These are phyloP conservation scores for Phytophthora pini DNA, from an alignment of 352 stramenopile genomes.

Conservation along the genomic window DNA sequence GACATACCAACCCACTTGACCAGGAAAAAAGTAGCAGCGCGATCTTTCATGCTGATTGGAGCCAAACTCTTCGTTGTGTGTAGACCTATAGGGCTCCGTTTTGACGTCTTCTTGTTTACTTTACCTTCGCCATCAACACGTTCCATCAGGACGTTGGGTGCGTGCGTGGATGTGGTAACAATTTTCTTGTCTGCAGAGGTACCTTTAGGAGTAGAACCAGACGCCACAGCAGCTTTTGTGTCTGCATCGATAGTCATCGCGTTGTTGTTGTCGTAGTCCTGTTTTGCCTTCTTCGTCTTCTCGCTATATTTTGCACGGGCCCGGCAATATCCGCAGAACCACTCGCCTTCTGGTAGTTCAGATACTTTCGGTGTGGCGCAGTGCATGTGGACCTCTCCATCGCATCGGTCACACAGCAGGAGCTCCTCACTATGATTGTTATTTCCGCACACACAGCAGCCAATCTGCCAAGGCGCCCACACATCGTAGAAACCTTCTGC, in stretches of 20 bases:
- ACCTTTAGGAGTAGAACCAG: constrained; percentile 2
- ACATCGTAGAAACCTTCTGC: constrained; percentile 70
- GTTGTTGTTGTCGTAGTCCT: constrained; percentile 15
- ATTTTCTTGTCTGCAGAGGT: constrained; percentile 4
- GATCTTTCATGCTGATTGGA: constrained; percentile 40
- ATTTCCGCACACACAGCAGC: constrained; percentile 79
- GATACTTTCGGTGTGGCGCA: constrained; percentile 77
- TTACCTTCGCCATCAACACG: constrained; percentile 68
- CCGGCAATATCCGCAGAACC: constrained; percentile 82
- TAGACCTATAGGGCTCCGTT: constrained; percentile 34
- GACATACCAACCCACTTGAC: constrained; percentile 90
- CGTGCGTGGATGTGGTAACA: constrained; percentile 17
- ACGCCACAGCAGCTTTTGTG: constrained; percentile 5
- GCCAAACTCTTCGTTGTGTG: constrained; percentile 32
- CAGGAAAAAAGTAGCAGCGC: constrained; percentile 81
- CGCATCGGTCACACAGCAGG: constrained; percentile 86
- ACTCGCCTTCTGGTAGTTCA: constrained; percentile 79
- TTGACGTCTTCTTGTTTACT: constrained; percentile 67
- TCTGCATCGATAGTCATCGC: constrained; percentile 4
- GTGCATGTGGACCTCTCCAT: constrained; percentile 89
- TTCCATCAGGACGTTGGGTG: constrained; percentile 62
- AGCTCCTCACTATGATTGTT: constrained; percentile 82
- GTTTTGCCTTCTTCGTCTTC: constrained; percentile 31
- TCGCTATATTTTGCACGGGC: constrained; percentile 60
- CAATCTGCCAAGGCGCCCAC: constrained; percentile 81